These are phyloP conservation scores for Neonectria sp. DNA, from an alignment of 2,329 filamentous ascomycete genomes.

Conservation along the genomic window DNA sequence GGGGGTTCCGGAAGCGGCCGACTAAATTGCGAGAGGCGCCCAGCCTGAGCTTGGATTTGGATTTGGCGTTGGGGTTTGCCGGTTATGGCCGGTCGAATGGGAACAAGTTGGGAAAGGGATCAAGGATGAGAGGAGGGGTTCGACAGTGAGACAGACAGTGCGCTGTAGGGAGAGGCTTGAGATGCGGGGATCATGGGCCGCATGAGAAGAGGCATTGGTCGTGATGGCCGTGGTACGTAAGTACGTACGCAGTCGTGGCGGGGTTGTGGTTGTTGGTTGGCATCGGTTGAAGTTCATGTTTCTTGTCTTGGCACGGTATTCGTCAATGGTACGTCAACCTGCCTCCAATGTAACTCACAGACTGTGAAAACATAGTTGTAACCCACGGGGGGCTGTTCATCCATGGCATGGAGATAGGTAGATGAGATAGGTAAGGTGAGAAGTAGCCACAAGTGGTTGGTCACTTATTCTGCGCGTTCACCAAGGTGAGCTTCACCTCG, in stretches of 20 bases:
- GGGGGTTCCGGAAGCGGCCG: conserved; percentile 11
- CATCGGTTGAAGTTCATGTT: no score
- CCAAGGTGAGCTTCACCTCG: neutral
- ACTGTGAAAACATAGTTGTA: neutral
- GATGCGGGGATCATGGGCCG: neutral
- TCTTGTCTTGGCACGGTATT: neutral
- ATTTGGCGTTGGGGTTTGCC: neutral
- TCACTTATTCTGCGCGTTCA: neutral
- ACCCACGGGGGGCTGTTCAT: neutral
- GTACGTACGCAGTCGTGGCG: neutral
- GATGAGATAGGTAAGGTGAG: neutral
- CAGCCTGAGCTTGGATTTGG: neutral
- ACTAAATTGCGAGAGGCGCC: conserved; percentile 7
- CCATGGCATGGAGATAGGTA: neutral
- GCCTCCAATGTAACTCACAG: neutral
- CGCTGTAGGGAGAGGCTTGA: no score
- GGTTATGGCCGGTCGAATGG: neutral
- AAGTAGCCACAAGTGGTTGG: neutral
- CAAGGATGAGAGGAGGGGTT: neutral
- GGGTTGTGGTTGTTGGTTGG: neutral
- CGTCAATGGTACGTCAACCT: neutral
- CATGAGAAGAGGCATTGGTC: neutral
- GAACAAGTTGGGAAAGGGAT: neutral
- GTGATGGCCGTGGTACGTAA: neutral
- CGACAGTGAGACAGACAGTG: no score